These are phyloP conservation scores for Yamadazyma trypodendri DNA, from an alignment of 1,139 yeast genomes.

Conservation along the genomic window DNA sequence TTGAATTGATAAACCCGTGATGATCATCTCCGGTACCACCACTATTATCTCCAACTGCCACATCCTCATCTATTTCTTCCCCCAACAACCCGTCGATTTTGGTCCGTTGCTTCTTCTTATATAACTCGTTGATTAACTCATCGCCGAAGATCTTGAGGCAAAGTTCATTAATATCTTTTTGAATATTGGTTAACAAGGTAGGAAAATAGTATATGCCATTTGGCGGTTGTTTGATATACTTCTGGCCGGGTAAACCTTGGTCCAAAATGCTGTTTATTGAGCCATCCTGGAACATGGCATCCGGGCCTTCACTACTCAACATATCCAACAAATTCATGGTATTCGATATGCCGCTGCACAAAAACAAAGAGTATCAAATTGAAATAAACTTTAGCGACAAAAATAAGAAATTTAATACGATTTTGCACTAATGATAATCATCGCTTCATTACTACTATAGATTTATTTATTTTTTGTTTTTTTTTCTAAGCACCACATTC, in stretches of 20 bases:
- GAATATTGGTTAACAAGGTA: slow-evolving; percentile 52
- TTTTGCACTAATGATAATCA: too few relatives aligned
- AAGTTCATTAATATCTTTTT: slow-evolving; percentile 54
- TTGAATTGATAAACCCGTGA: background rate
- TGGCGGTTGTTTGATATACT: slow-evolving; percentile 10
- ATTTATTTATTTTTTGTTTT: slow-evolving; percentile 17
- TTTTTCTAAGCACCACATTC: slow-evolving; percentile 37
- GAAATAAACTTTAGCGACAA: background rate
- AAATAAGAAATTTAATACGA: too few relatives aligned
- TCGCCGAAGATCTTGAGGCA: slow-evolving; percentile 51
- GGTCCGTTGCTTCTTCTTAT: slow-evolving; percentile 25
- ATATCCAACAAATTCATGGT: slow-evolving; percentile 39
- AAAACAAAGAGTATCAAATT: background rate
- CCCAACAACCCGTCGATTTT: slow-evolving; percentile 37
- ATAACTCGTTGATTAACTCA: slow-evolving; percentile 35
- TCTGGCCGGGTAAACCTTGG: slow-evolving; percentile 4
- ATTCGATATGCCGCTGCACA: background rate
- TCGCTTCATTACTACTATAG: background rate
- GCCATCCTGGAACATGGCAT: slow-evolving; percentile 12
- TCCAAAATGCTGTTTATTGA: slow-evolving; percentile 12
- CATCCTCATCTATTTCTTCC: slow-evolving; percentile 9
- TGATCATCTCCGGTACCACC: background rate
- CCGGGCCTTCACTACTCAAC: slow-evolving; percentile 22
- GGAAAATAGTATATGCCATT: slow-evolving; percentile 51
- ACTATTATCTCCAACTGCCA: background rate